A percentile compares a stretch with the other conserved stretches of the same genome.
Conservation (phyloP, 2,329 filamentous ascomycete species). For the Cadophora luteo-olivacea region DNA sequence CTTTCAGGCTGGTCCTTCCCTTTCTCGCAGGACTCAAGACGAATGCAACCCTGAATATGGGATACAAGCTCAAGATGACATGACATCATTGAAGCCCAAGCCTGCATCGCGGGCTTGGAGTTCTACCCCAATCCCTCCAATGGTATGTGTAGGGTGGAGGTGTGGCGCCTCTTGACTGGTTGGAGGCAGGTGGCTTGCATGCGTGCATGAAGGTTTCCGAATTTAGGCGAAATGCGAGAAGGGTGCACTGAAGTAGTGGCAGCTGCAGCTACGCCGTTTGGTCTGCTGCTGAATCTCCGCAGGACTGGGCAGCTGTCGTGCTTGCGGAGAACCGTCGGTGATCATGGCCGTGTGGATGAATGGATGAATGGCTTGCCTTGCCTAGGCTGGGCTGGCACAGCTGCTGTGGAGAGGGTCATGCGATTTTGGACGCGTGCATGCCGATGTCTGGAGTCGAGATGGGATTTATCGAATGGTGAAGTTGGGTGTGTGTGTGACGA, state of each 20-base stretch:
- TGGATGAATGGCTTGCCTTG: background rate
- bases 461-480: background rate
- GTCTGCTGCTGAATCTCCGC: background rate
- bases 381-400: background rate
- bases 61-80: background rate
- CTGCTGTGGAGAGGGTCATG: background rate
- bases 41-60: background rate
- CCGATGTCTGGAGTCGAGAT: background rate
- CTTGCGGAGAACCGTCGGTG: slow-evolving; percentile 2
- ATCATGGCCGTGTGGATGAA: background rate
- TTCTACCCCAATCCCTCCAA: background rate
- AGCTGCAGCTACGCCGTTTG: background rate
- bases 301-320: background rate
- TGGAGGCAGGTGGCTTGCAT: slow-evolving; percentile 5
- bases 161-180: slow-evolving; percentile 16
- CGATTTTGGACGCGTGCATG: slow-evolving; percentile 2
- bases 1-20: background rate
- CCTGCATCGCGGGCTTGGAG: background rate
- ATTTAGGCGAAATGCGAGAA: background rate
- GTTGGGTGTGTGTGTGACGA: background rate
- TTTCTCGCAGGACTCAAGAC: background rate
- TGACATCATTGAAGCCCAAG: slow-evolving; percentile 18
- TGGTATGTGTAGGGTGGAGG: background rate
- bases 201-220: background rate
- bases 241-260: background rate